Percentiles rank a stretch among this genome's conserved stretches.
Evolutionary conservation across 2,329 filamentous ascomycete genomes (phyloP).

Genomic region (Stagonosporopsis chrysanthemi): DNA sequence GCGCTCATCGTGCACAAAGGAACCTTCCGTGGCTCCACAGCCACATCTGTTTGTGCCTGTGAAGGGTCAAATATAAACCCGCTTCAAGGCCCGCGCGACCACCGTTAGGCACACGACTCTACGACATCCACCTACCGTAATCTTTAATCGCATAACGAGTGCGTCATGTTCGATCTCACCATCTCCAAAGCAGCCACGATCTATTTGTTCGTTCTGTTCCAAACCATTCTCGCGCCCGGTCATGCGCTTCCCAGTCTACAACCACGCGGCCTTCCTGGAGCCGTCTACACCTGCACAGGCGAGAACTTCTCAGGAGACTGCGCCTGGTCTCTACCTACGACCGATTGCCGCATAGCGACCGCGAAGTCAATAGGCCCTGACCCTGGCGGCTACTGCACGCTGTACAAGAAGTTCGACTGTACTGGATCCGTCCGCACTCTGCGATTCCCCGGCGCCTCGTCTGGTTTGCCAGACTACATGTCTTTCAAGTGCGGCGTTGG

Average conservation of each 20-base stretch:
- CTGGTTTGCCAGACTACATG: conserved; percentile 31
- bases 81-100: neutral
- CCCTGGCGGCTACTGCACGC: conserved; percentile 36
- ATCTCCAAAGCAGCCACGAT: conserved; percentile 11
- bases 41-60: conserved; percentile 7
- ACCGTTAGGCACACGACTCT: neutral
- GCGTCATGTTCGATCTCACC: conserved; percentile 8
- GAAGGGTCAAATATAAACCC: neutral
- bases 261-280: conserved; percentile 45
- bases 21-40: conserved; percentile 7
- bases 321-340: conserved; percentile 36
- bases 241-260: conserved; percentile 26
- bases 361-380: conserved; percentile 45
- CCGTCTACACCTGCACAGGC: conserved; percentile 43
- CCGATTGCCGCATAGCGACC: conserved; percentile 33
- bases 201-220: conserved; percentile 17
- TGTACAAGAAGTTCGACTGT: conserved; percentile 37
- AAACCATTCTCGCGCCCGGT: conserved; percentile 17
- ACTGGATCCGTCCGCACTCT: conserved; percentile 30
- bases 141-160: conserved; percentile 7
- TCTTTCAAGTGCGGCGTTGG: conserved; percentile 36
- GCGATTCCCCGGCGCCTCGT: conserved; percentile 35
- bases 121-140: conserved; percentile 12
- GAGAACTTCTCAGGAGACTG: conserved; percentile 40
- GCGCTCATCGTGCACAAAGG: conserved; percentile 11